These are phyloP conservation scores for Alternaria angustiovoidea DNA, from an alignment of 2,329 filamentous ascomycete genomes.

Conservation along the genomic window DNA sequence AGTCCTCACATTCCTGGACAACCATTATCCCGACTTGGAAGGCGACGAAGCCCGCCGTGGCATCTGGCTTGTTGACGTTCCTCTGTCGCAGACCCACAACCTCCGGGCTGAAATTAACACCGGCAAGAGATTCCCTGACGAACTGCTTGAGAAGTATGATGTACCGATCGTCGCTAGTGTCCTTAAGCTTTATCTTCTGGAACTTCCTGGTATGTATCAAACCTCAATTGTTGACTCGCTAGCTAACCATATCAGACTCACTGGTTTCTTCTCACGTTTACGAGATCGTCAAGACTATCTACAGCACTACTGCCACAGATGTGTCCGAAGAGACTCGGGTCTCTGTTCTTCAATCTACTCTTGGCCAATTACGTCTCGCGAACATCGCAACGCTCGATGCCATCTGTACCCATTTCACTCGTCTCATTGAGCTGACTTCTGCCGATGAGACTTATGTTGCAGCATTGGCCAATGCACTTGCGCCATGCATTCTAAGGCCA, in stretches of 20 bases:
- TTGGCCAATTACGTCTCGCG: constrained; percentile 90
- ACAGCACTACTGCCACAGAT: constrained; percentile 79
- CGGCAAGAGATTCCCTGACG: constrained; percentile 78
- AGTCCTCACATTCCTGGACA: constrained; percentile 92
- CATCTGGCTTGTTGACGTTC: constrained; percentile 95
- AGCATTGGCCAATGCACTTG: constrained; percentile 75
- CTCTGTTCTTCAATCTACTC: constrained; percentile 91
- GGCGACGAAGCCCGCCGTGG: constrained; percentile 90
- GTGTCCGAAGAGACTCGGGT: constrained; percentile 76
- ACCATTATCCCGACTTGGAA: constrained; percentile 96
- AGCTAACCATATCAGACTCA: constrained; percentile 71
- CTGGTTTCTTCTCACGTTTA: constrained; percentile 97
- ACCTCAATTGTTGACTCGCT: constrained; percentile 3
- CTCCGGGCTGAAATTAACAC: constrained; percentile 85
- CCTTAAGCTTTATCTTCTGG: constrained; percentile 91
- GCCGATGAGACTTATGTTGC: constrained; percentile 87
- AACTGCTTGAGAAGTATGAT: constrained; percentile 86
- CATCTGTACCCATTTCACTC: constrained; percentile 97
- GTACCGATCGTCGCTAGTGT: constrained; percentile 92
- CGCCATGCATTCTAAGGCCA: constrained; percentile 87
- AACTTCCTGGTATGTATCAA: constrained; percentile 78
- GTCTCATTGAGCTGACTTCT: constrained; percentile 94
- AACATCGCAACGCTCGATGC: constrained; percentile 99
- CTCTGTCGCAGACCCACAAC: constrained; percentile 82
- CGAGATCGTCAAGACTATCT: constrained; percentile 98